Evolutionary conservation across 371 early-diverging fungal genomes (phyloP).

Genomic region (Nosema muscidifuracis): DNA sequence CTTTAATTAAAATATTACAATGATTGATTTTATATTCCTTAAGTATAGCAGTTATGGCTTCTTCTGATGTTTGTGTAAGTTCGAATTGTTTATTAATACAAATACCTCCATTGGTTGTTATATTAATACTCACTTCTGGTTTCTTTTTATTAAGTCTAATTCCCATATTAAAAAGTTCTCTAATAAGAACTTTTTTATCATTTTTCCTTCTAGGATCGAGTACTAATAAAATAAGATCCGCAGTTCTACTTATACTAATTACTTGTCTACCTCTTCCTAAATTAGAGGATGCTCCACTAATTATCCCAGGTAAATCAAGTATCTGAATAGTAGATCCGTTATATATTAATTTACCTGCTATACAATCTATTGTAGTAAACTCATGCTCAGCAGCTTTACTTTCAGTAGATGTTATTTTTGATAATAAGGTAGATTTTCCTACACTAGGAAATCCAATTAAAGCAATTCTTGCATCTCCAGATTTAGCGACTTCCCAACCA

Average conservation of each 20-base stretch:
- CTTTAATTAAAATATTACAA: constrained; percentile 52
- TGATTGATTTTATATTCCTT: constrained; percentile 59
- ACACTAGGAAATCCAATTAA: constrained; percentile 62
- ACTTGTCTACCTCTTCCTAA: constrained; percentile 60
- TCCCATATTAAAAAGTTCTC: constrained; percentile 59
- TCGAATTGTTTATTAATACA: constrained; percentile 39
- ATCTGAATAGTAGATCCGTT: constrained; percentile 61
- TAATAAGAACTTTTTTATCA: constrained; percentile 53
- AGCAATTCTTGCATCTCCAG: constrained; percentile 59
- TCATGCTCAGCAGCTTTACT: constrained; percentile 61
- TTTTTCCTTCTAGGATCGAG: constrained; percentile 49
- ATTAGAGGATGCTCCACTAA: constrained; percentile 59
- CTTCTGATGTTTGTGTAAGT: constrained; percentile 54
- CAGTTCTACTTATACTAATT: constrained; percentile 57
- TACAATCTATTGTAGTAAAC: constrained; percentile 60
- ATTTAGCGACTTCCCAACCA: constrained; percentile 59
- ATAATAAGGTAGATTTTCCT: constrained; percentile 60
- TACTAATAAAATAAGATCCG: constrained; percentile 56
- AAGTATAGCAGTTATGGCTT: constrained; percentile 48
- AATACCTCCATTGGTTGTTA: constrained; percentile 51
- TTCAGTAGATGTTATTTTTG: constrained; percentile 57
- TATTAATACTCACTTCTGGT: constrained; percentile 50
- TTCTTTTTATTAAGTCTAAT: constrained; percentile 58
- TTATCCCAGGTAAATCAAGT: constrained; percentile 61
- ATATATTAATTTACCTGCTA: constrained; percentile 57